Percentiles rank a stretch among this genome's conserved stretches.
Evolutionary conservation across 192 early-diverging fungal species (phyloP).

Genomic region (Geosiphon pyriformis): DNA sequence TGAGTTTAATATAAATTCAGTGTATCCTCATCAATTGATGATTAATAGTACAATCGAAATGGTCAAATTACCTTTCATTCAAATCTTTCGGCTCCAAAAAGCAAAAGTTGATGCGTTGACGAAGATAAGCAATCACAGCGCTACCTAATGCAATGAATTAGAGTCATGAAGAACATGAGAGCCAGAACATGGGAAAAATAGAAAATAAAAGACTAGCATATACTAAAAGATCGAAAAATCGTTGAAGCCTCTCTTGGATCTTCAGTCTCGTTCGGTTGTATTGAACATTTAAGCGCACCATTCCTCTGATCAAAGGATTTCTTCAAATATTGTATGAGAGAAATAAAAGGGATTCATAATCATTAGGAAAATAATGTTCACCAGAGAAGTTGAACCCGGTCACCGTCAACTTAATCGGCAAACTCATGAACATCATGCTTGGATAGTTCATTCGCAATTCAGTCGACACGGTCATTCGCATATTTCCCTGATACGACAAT

Average conservation of each 20-base stretch:
- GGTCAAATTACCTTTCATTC: conserved; percentile 36
- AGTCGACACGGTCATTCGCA: conserved; percentile 63
- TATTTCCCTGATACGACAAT: conserved; percentile 67
- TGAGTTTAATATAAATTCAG: no score
- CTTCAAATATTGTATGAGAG: no score
- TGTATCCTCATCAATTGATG: no score
- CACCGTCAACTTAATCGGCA: conserved; percentile 66
- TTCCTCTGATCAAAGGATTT: no score
- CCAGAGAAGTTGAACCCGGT: conserved; percentile 65
- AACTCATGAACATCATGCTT: conserved; percentile 61
- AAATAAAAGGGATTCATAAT: no score
- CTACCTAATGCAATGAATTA: conserved; percentile 38
- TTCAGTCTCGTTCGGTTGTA: no score
- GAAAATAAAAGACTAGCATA: no score
- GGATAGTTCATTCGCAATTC: conserved; percentile 74
- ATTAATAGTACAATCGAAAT: not conserved
- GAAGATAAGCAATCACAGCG: conserved; percentile 62
- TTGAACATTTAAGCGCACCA: no score
- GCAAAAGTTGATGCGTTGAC: conserved; percentile 61
- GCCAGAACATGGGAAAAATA: no score
- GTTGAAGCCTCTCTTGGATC: no score
- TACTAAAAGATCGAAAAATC: no score
- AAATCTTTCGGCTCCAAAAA: conserved; percentile 62
- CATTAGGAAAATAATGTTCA: conserved; percentile 17
- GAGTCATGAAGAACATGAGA: no score